phyloP scores from a whole-genome alignment of 352 stramenopile genomes.

The Saprolegnia parasitica region DNA sequence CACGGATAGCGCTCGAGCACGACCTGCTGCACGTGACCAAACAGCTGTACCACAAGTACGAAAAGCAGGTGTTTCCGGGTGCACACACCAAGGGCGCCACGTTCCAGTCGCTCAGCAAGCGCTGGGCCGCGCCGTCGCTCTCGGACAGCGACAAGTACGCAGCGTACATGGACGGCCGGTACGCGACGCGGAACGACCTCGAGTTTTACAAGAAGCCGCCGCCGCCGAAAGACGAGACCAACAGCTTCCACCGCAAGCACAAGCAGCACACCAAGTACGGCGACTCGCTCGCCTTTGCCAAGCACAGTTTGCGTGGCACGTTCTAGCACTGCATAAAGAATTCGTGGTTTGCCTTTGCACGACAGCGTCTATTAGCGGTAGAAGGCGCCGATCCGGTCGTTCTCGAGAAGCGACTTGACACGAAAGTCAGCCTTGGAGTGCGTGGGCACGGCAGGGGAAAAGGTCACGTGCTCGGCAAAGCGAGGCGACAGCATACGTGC shows the following conservation, averaged over 20 bases:
- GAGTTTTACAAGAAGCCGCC: constrained; percentile 56
- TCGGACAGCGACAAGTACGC: constrained; percentile 44
- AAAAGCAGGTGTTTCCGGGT: constrained; percentile 42
- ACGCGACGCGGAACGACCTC: constrained; percentile 50
- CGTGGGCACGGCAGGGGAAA: constrained; percentile 43
- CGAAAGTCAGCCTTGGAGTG: constrained; percentile 57
- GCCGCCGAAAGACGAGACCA: constrained; percentile 44
- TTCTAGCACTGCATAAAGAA: constrained; percentile 11
- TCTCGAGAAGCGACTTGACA: constrained; percentile 53
- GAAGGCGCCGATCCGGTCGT: constrained; percentile 49
- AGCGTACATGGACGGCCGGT: constrained; percentile 53
- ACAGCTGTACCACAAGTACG: constrained; percentile 72
- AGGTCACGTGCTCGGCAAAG: constrained; percentile 58
- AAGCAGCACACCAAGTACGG: constrained; percentile 65
- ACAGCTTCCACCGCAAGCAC: constrained; percentile 44
- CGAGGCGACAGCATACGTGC: constrained; percentile 68
- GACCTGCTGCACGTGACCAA: constrained; percentile 54
- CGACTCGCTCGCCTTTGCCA: constrained; percentile 48
- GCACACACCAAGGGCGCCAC: constrained; percentile 38
- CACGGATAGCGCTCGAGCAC: constrained; percentile 41
- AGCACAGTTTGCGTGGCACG: constrained; percentile 48
- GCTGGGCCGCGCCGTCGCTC: constrained; percentile 27
- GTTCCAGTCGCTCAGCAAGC: constrained; percentile 41
- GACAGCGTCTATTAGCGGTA: constrained; percentile 58
- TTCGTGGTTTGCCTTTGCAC: too few relatives aligned